Evolutionary conservation across 2,329 filamentous ascomycete species (phyloP), one percentile per base, ranked within the genome.

Genomic region (Claviceps spartinae): DNA sequence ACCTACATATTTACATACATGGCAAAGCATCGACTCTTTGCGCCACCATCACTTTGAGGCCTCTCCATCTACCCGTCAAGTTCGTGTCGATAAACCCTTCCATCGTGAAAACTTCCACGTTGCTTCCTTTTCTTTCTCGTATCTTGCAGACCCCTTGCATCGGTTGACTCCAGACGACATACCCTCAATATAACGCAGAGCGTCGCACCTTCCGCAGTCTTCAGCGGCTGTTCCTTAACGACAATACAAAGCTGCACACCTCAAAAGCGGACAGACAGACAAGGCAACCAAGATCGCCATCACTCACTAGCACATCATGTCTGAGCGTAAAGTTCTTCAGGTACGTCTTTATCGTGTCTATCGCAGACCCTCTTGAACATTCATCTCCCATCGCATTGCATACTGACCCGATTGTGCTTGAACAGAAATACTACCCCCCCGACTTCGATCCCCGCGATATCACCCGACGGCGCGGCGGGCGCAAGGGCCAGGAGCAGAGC

Each of bases 391-490:
- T 6, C 42, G 16, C 20, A 24, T 11, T 34, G 30, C 30, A n/a
- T 16, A 6, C 13, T 44, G 30, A 46, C 26, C 26, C 37, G 1
- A 30, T 30, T 5, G 7, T 13, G 11, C 20, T 22, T 11, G 30
- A 30, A 49, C 16, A 72, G 56, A 79, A 80, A 64, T 80, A 79
- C 66, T 82, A 77, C 61, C 79, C 79, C 69, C 86, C 69, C 73
- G 88, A 97, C 67, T 98, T 97, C 69, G 93, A 98, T 68, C 91
- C 91, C 13, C 82, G 82, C 26, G 83, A 86, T 61, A 79, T 97
- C 69, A 76, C 77, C 26, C 82, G 87, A 18, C 82, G 81, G 55
- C 81, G 79, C 57, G 83, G 73, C 30, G 79, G 82, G 8, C 53
- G 13, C 9, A 34, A 34, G 3, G 30, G 30, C 30, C 30, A 34